Base-by-base conservation (phyloP, 768 basidiomycete species). In the Arthromyces matolae region DNA sequence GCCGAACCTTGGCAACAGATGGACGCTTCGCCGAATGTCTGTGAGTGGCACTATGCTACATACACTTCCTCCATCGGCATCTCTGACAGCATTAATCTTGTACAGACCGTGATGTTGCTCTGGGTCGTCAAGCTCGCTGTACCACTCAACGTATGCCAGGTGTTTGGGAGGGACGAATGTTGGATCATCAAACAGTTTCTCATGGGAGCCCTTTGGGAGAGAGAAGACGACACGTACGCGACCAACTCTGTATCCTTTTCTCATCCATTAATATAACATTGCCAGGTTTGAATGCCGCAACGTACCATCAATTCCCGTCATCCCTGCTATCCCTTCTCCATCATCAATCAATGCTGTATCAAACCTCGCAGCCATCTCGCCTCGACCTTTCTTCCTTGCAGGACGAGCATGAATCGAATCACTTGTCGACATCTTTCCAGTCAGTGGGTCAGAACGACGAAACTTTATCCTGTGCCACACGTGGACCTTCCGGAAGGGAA, bases 401-500 rank as follows among this genome's bases (percentile, higher is more conserved):
- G 56, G 55, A n/a, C 62, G 40, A 5, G 51, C 59, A 54, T 73
- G 67, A 5, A n/a, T n/a, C n/a, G n/a, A n/a, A n/a, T n/a, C n/a
- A n/a, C n/a, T n/a, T n/a, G n/a, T n/a, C n/a, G n/a, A 69, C 52
- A n/a, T 59, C 42, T 47, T 72, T 68, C 8, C 25, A 23, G 46
- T 55, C 5, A 51, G 25, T 8, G 47, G 16, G 38, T 65, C 59
- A 0, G 29, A 42, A 18, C 53, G 41, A 25, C 45, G 39, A 47
- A 64, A 65, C 52, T 66, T 67, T 28, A 67, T 57, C n/a, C 53
- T 57, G 53, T 71, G 62, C 43, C 52, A 73, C 7, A 68, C 62
- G 1, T 58, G 50, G 10, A 73, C 34, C 2, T 50, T 35, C 2
- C 25, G 24, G 39, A 67, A 66, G 14, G 50, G 57, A 5, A 68